These are phyloP conservation scores for Solanum chaucha DNA, from an alignment of 257 asterid genomes.

Conservation along the genomic window DNA sequence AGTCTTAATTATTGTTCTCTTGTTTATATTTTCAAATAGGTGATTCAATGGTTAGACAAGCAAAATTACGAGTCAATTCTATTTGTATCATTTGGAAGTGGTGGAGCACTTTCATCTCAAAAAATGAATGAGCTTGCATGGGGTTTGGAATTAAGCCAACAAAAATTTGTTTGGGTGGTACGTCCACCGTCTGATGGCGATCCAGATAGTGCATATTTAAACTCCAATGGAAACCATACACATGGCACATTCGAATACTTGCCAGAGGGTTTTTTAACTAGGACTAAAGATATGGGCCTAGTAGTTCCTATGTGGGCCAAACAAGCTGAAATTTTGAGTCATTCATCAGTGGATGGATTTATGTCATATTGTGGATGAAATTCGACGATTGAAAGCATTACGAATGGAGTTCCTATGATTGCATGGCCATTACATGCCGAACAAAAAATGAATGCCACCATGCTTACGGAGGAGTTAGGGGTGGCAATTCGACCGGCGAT, in stretches of 20 bases:
- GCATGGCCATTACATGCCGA: neutral
- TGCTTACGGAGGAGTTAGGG: neutral
- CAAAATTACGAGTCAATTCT: neutral
- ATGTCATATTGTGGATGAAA: neutral
- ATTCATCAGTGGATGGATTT: neutral
- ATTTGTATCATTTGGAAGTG: conserved; percentile 1
- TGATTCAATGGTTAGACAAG: too few species aligned
- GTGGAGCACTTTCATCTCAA: neutral
- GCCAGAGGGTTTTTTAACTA: neutral
- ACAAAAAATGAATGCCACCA: neutral
- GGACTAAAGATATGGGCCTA: neutral
- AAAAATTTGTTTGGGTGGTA: neutral
- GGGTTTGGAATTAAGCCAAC: neutral
- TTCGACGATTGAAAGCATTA: neutral
- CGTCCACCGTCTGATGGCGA: neutral
- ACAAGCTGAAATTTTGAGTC: neutral
- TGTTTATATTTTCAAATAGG: too few species aligned
- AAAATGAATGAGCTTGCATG: conserved; percentile 2
- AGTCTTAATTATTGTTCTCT: too few species aligned
- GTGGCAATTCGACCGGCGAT: neutral
- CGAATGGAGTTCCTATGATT: neutral
- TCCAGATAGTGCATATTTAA: neutral
- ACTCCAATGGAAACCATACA: neutral
- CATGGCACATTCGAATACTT: neutral
- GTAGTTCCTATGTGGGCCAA: neutral